Conservation (phyloP, 768 basidiomycete species). For the Porphyrellus cyaneotinctus region DNA sequence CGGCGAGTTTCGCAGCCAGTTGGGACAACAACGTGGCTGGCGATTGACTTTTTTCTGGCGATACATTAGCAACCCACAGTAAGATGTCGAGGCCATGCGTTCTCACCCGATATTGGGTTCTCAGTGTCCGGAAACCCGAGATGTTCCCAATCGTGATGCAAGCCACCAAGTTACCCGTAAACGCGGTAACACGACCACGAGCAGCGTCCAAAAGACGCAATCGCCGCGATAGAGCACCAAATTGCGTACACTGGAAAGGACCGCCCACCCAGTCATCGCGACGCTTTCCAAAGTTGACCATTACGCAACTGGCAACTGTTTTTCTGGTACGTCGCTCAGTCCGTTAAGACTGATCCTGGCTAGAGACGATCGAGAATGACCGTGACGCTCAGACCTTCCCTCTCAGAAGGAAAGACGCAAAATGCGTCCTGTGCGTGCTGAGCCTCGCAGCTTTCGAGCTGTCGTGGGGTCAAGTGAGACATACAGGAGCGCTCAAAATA, state of each 20-base stretch:
- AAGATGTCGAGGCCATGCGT: neutral
- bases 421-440: conserved; percentile 24
- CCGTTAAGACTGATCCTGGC: conserved; percentile 23
- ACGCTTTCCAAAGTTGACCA: conserved; percentile 26
- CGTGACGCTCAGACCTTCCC: conserved; percentile 30
- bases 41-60: neutral
- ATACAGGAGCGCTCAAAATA: neutral
- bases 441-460: conserved; percentile 31
- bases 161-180: too few species aligned
- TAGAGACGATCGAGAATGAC: conserved; percentile 29
- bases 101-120: neutral
- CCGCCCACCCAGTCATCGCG: conserved; percentile 24
- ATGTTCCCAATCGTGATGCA: too few species aligned
- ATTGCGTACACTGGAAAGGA: neutral
- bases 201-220: conserved; percentile 13
- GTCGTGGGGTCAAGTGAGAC: conserved; percentile 6
- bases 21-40: neutral
- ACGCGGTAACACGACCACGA: neutral
- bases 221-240: conserved; percentile 19
- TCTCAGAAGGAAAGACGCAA: conserved; percentile 24
- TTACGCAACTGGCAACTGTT: conserved; percentile 10
- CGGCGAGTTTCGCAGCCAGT: neutral
- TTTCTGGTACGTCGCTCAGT: conserved; percentile 31
- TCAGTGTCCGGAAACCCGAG: too few species aligned
- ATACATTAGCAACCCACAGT: neutral